These are phyloP conservation scores for Dothideomycetes sp. DNA, from an alignment of 2,329 filamentous ascomycete species.

Conservation along the genomic window DNA sequence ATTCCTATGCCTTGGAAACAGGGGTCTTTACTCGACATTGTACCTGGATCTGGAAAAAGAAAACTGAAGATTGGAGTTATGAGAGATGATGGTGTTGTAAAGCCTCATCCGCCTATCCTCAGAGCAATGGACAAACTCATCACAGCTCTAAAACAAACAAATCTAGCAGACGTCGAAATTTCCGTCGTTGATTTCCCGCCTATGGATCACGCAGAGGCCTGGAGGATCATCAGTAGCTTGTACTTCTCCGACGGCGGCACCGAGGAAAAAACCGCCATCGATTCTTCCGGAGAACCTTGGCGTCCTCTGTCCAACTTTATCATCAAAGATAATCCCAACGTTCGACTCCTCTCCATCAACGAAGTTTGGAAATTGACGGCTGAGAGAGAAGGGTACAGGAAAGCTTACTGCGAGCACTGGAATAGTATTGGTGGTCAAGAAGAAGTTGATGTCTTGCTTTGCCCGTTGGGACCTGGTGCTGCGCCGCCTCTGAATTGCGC, in stretches of 20 bases:
- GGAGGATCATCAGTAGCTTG: conserved; percentile 37
- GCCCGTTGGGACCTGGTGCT: conserved; percentile 47
- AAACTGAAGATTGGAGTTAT: conserved; percentile 28
- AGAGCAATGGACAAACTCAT: conserved; percentile 24
- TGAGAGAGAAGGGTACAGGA: conserved; percentile 37
- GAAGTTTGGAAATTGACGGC: conserved; percentile 25
- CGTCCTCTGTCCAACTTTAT: conserved; percentile 26
- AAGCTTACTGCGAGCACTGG: conserved; percentile 30
- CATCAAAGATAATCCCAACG: conserved; percentile 39
- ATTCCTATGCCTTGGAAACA: conserved; percentile 49
- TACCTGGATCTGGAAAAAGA: not conserved
- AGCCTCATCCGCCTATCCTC: conserved; percentile 28
- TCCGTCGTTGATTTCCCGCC: conserved; percentile 39
- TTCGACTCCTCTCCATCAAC: conserved; percentile 15
- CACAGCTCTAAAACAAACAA: conserved; percentile 11
- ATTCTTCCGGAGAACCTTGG: conserved; percentile 33
- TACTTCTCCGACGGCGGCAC: conserved; percentile 54
- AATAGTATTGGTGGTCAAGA: conserved; percentile 54
- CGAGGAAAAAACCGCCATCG: conserved; percentile 43
- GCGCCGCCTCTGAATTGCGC: conserved; percentile 46
- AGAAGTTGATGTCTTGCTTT: conserved; percentile 54
- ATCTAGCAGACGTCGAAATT: conserved; percentile 12
- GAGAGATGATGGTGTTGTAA: conserved; percentile 27
- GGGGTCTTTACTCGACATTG: not conserved
- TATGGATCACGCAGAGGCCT: conserved; percentile 41